phyloP scores from a whole-genome alignment of 257 asterid species.

The Leonotis leonurus region DNA sequence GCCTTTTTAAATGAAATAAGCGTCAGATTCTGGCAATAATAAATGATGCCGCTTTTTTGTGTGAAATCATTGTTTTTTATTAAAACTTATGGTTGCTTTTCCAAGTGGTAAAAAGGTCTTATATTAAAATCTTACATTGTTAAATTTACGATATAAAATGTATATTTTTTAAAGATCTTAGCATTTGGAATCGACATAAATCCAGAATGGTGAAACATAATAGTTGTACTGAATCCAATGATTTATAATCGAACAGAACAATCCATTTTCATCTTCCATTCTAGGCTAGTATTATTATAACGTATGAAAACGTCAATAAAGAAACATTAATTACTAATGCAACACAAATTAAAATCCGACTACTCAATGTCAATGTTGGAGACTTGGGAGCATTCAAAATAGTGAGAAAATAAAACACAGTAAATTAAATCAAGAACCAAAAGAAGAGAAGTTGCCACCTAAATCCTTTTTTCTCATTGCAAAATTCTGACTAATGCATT shows the following conservation, averaged over 20 bases:
- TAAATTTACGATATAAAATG: too few species aligned
- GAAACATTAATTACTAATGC: too few species aligned
- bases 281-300: too few species aligned
- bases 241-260: too few species aligned
- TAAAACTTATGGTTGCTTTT: slow-evolving; percentile 3
- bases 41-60: slow-evolving; percentile 17
- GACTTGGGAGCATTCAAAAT: too few species aligned
- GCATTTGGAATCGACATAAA: background rate
- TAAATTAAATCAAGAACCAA: background rate
- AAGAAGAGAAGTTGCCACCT: background rate
- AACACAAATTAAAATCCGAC: background rate
- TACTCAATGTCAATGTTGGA: too few species aligned
- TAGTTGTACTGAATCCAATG: too few species aligned
- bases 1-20: slow-evolving; percentile 24
- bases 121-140: too few species aligned
- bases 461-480: background rate
- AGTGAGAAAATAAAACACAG: too few species aligned
- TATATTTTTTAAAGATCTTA: background rate
- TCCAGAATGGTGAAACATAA: background rate
- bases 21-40: slow-evolving; percentile 31
- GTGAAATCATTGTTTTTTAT: slow-evolving; percentile 26
- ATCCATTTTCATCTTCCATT: too few species aligned
- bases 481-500: slow-evolving; percentile 3
- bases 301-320: too few species aligned
- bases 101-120: background rate